Percentiles rank a stretch among this genome's conserved stretches.
These are phyloP conservation scores for Trichoderma cornu-damae DNA, from an alignment of 2,329 filamentous ascomycete genomes.

Conservation along the genomic window DNA sequence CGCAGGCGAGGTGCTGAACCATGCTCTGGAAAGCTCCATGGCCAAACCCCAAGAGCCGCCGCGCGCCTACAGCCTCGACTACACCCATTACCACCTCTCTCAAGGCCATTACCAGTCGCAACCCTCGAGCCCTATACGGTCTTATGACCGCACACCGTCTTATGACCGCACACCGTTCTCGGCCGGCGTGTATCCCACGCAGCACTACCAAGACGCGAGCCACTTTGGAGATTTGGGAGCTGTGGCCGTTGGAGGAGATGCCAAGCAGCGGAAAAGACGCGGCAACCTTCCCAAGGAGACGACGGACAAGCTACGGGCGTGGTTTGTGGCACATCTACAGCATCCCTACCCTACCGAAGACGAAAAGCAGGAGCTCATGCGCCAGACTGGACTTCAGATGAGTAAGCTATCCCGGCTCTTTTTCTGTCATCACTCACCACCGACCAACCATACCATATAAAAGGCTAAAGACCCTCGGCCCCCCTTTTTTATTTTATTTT, in stretches of 20 bases:
- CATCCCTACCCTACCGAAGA: conserved; percentile 87
- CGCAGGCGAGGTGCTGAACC: conserved; percentile 33
- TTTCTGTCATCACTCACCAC: background rate
- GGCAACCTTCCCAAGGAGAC: conserved; percentile 90
- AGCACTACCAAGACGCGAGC: conserved; percentile 41
- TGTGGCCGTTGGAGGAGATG: conserved; percentile 39
- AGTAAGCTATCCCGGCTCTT: conserved; percentile 46
- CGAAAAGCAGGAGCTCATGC: conserved; percentile 77
- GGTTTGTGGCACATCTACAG: conserved; percentile 71
- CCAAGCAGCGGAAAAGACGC: conserved; percentile 58
- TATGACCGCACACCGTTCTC: conserved; percentile 44
- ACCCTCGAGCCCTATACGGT: conserved; percentile 40
- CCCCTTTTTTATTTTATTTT: too few relatives aligned
- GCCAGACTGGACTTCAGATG: conserved; percentile 69
- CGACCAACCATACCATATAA: background rate
- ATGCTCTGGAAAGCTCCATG: background rate
- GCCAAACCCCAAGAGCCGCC: background rate
- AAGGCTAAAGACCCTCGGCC: conserved; percentile 20
- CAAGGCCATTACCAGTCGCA: conserved; percentile 43
- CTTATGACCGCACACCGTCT: conserved; percentile 42
- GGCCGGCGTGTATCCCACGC: conserved; percentile 34
- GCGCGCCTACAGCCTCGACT: conserved; percentile 29
- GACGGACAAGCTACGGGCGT: conserved; percentile 72
- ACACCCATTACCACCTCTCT: conserved; percentile 39
- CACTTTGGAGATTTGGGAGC: conserved; percentile 40